phyloP scores from a whole-genome alignment of 371 early-diverging fungal genomes.

The Mortierella sp. region DNA sequence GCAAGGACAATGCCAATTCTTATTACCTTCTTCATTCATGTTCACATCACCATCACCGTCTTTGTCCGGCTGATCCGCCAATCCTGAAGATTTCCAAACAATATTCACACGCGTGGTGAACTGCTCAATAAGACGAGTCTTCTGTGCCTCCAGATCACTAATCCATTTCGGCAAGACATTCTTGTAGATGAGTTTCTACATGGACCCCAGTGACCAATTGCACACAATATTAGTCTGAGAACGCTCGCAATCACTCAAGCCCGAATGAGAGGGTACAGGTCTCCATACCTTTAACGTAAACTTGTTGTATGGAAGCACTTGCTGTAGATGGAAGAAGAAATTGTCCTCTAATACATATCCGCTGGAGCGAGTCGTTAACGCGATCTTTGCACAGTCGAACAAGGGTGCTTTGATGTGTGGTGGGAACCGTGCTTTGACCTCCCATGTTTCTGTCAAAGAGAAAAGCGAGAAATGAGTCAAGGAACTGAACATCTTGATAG shows the following conservation, averaged over 20 bases:
- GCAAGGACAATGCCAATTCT: background rate
- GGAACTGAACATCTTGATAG: no score
- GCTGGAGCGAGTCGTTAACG: slow-evolving; percentile 49
- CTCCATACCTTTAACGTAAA: slow-evolving; percentile 60
- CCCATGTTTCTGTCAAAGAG: slow-evolving; percentile 34
- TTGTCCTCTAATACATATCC: slow-evolving; percentile 56
- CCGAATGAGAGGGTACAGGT: background rate
- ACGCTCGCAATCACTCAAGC: background rate
- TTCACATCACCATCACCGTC: slow-evolving; percentile 39
- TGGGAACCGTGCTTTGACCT: slow-evolving; percentile 62
- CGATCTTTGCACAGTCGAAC: slow-evolving; percentile 56
- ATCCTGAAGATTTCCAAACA: slow-evolving; percentile 23
- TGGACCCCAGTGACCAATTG: slow-evolving; percentile 18
- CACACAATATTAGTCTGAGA: no score
- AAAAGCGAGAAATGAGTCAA: background rate
- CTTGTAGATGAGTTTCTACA: slow-evolving; percentile 44
- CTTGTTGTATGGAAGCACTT: slow-evolving; percentile 62
- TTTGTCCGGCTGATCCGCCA: slow-evolving; percentile 13
- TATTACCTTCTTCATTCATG: slow-evolving; percentile 37
- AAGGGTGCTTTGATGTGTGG: slow-evolving; percentile 56
- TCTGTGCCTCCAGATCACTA: slow-evolving; percentile 24
- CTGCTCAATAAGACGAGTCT: slow-evolving; percentile 8
- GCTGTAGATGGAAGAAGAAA: slow-evolving; percentile 59
- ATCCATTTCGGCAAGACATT: slow-evolving; percentile 42
- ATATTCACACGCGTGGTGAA: slow-evolving; percentile 18